A percentile compares a stretch with the other conserved stretches of the same genome.
Evolutionary conservation across 441 rosid genomes (phyloP).

Genomic region (Eruca vesicaria): DNA sequence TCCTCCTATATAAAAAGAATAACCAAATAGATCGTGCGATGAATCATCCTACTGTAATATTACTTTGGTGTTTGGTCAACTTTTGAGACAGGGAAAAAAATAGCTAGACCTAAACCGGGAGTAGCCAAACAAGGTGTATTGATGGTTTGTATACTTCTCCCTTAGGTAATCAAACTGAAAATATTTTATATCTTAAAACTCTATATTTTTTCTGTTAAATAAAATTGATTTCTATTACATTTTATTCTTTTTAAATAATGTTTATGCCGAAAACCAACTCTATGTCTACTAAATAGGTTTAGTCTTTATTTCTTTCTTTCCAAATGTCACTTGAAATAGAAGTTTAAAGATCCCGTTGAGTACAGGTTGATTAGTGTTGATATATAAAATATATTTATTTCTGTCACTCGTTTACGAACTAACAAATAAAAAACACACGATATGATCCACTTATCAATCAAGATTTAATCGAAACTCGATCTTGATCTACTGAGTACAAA

Average conservation of each 20-base stretch:
- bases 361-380: neutral
- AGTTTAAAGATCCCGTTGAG: neutral
- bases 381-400: too few relatives aligned
- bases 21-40: neutral
- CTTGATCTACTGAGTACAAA: neutral
- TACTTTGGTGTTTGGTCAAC: neutral
- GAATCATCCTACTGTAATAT: neutral
- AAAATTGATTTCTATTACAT: too few relatives aligned
- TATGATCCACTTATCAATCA: neutral
- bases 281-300: too few relatives aligned
- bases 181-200: too few relatives aligned
- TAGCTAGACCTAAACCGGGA: neutral
- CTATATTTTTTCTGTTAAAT: too few relatives aligned
- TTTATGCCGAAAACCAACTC: too few relatives aligned
- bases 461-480: neutral
- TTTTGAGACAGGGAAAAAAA: neutral
- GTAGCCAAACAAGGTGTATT: neutral
- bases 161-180: too few relatives aligned
- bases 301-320: too few relatives aligned
- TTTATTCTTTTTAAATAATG: too few relatives aligned
- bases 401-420: neutral
- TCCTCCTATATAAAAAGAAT: neutral
- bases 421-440: neutral
- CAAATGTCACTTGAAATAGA: too few relatives aligned
- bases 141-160: too few relatives aligned